Evolutionary conservation across 2,329 filamentous ascomycete species (phyloP), one percentile per base, ranked within the genome.

Genomic region (Pseudogymnoascus sp.): DNA sequence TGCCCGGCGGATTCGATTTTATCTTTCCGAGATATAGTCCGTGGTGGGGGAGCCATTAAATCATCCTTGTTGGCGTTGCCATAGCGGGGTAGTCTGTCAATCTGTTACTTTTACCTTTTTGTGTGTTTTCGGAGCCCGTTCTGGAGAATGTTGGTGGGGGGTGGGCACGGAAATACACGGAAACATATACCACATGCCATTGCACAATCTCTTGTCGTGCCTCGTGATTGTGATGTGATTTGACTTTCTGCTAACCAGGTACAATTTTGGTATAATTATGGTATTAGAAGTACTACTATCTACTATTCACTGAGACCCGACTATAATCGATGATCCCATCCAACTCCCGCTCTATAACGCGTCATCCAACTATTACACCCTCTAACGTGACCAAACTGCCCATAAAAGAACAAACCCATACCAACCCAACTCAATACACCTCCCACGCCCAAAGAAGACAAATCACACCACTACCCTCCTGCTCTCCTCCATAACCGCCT

Each of bases 81-180:
- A 68, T 70, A 71, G 68, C 70, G 67, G 67, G 69, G 68, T 69
- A 68, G 65, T 65, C 65, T 66, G 61, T 67, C 60, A 35, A 63
- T 61, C 62, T 47, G 42, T 47, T 47, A 47, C 21, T 47, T 47
- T 44, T 26, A 26, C 42, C 42, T 47, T 44, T 24, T 29, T 29
- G 26, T 64, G 64, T 65, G 42, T 68, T 67, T 59, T 64, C 47
- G 47, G 42, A 67, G 67, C 62, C 62, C 64, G 66, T 29, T 62
- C 62, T 63, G 42, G 19, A 66, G 56, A 67, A 64, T 29, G 26
- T 29, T 29, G 19, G 16, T 11, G 42, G 13, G 13, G 42, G 21
- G 42, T 47, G 42, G 42, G 42, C 42, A 26, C 24, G 24, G 42
- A 26, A 47, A 47, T 47, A 68, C 63, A 56, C 66, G 65, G 65